phyloP scores from a whole-genome alignment of 495 filamentous ascomycete species.

The Penicillium steckii region DNA sequence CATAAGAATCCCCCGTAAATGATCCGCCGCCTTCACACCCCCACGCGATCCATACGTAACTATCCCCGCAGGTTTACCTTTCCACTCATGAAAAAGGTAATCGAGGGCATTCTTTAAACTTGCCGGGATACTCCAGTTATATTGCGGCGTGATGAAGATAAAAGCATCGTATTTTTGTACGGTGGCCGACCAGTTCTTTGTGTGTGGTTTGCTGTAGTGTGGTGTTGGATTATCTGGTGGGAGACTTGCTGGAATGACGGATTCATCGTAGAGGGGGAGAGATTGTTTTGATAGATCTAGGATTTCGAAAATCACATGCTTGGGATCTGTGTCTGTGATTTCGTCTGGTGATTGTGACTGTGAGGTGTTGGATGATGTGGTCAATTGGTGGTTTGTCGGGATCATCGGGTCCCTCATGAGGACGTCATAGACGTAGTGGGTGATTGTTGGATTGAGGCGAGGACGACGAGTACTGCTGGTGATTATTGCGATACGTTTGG shows the following conservation, averaged over 20 bases:
- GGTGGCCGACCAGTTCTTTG: conserved; percentile 48
- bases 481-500: conserved; percentile 25
- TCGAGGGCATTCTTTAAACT: conserved; percentile 63
- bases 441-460: conserved; percentile 28
- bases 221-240: conserved; percentile 30
- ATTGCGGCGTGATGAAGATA: conserved; percentile 57
- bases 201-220: conserved; percentile 47
- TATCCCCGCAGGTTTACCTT: conserved; percentile 54
- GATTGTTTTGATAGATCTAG: conserved; percentile 53
- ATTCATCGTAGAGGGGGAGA: conserved; percentile 57
- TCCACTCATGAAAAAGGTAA: conserved; percentile 60
- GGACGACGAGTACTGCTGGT: conserved; percentile 30
- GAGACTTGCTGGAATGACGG: conserved; percentile 48
- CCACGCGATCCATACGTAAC: conserved; percentile 55
- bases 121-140: conserved; percentile 55
- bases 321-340: conserved; percentile 18
- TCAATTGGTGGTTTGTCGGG: conserved; percentile 15
- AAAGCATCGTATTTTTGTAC: conserved; percentile 50
- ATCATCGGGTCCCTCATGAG: conserved; percentile 17
- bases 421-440: conserved; percentile 27
- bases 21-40: conserved; percentile 38
- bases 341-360: no score
- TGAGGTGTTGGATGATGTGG: background rate
- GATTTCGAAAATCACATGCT: conserved; percentile 22
- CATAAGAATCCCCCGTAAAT: conserved; percentile 18